Conservation (phyloP, 2,329 filamentous ascomycete species). For the Sporothrix pseudoabietina region DNA sequence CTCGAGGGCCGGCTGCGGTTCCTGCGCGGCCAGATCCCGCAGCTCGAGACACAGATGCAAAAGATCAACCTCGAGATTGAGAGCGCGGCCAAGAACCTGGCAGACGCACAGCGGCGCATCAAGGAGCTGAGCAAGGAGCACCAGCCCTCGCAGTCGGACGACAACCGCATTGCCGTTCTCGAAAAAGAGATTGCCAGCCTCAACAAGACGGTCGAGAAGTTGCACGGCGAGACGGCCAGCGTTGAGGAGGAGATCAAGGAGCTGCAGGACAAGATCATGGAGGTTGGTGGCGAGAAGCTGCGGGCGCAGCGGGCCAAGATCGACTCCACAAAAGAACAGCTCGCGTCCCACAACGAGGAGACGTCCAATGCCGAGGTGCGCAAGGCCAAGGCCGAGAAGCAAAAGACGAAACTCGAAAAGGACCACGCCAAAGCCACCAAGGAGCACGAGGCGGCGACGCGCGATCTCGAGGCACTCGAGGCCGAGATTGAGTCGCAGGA, state of each 20-base stretch:
- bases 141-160: slow-evolving; percentile 77
- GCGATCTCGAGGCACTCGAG: slow-evolving; percentile 77
- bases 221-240: slow-evolving; percentile 82
- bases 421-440: slow-evolving; percentile 75
- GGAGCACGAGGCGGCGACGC: slow-evolving; percentile 71
- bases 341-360: slow-evolving; percentile 76
- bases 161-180: slow-evolving; percentile 69
- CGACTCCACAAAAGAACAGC: slow-evolving; percentile 83
- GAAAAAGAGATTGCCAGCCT: slow-evolving; percentile 77
- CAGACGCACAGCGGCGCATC: slow-evolving; percentile 80
- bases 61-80: slow-evolving; percentile 88
- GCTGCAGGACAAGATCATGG: slow-evolving; percentile 97
- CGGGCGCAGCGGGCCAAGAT: slow-evolving; percentile 89
- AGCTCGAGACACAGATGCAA: slow-evolving; percentile 85
- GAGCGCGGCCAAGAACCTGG: slow-evolving; percentile 79
- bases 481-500: slow-evolving; percentile 77
- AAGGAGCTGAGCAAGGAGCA: slow-evolving; percentile 82
- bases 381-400: slow-evolving; percentile 92
- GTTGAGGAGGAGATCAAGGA: slow-evolving; percentile 91
- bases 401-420: slow-evolving; percentile 82
- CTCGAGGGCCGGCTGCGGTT: slow-evolving; percentile 73
- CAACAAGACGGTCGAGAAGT: slow-evolving; percentile 74
- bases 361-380: slow-evolving; percentile 84
- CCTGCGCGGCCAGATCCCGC: slow-evolving; percentile 76
- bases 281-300: slow-evolving; percentile 91